These are phyloP conservation scores for Xylaria sp. DNA, from an alignment of 2,329 filamentous ascomycete species.

Conservation along the genomic window DNA sequence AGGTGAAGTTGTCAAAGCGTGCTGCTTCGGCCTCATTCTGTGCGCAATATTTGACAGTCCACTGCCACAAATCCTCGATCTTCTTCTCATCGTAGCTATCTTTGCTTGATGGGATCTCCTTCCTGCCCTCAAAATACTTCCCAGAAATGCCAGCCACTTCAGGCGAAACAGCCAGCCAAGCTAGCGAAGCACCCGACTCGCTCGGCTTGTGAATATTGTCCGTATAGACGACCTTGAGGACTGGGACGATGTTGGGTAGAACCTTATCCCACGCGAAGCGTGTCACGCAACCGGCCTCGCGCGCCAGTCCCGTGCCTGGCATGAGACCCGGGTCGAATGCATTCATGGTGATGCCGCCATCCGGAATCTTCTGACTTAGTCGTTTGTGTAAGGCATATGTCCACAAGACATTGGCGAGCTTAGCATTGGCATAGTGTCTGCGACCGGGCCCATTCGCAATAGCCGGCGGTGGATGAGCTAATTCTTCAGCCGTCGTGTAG, in stretches of 20 bases:
- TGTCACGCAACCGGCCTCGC: conserved; percentile 47
- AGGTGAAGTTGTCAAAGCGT: conserved; percentile 29
- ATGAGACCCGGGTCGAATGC: conserved; percentile 61
- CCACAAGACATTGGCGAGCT: conserved; percentile 62
- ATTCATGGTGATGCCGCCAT: conserved; percentile 52
- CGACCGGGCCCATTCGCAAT: conserved; percentile 49
- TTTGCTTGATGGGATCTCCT: conserved; percentile 54
- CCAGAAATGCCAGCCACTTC: conserved; percentile 52
- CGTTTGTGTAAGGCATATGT: conserved; percentile 57
- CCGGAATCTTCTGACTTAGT: conserved; percentile 43
- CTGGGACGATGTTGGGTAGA: conserved; percentile 51
- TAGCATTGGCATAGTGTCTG: conserved; percentile 57
- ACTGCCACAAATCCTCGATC: conserved; percentile 62
- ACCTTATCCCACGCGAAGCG: conserved; percentile 53
- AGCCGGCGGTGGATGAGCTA: conserved; percentile 54
- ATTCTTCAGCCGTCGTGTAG: conserved; percentile 57
- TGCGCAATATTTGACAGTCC: conserved; percentile 51
- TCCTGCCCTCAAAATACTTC: conserved; percentile 58
- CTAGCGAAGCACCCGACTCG: conserved; percentile 56
- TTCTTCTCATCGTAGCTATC: conserved; percentile 57
- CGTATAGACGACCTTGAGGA: conserved; percentile 50
- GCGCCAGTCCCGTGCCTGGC: conserved; percentile 58
- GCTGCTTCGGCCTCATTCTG: conserved; percentile 29
- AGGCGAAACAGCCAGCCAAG: conserved; percentile 53
- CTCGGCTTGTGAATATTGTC: conserved; percentile 53